A percentile compares a stretch with the other conserved stretches of the same genome.
phyloP scores from a whole-genome alignment of 768 basidiomycete genomes.

The Russula compacta region DNA sequence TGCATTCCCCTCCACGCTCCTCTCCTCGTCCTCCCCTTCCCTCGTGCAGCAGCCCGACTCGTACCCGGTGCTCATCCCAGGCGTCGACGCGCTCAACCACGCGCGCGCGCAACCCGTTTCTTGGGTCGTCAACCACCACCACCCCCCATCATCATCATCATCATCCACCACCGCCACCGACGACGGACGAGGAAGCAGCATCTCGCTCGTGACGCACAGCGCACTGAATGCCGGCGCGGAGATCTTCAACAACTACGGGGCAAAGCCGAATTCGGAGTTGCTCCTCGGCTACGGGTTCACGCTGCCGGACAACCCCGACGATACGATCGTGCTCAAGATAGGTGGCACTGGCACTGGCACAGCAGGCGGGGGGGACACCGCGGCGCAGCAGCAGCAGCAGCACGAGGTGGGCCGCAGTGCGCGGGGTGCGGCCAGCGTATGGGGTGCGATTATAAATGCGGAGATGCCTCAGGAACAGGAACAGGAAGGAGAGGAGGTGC shows the following conservation, averaged over 20 bases:
- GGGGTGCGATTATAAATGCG: slow-evolving; percentile 41
- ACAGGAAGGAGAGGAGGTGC: slow-evolving; percentile 18
- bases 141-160: not conserved
- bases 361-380: too few species aligned
- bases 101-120: slow-evolving; percentile 70
- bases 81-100: slow-evolving; percentile 83
- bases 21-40: slow-evolving; percentile 46
- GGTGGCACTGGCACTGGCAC: slow-evolving; percentile 35
- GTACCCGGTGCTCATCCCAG: slow-evolving; percentile 77
- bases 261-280: slow-evolving; percentile 83
- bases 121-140: slow-evolving; percentile 52
- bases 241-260: slow-evolving; percentile 87
- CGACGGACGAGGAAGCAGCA: slow-evolving; percentile 26
- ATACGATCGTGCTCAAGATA: slow-evolving; percentile 74
- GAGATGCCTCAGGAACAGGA: slow-evolving; percentile 24
- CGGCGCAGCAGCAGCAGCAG: slow-evolving; percentile 25
- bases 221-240: slow-evolving; percentile 38
- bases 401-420: slow-evolving; percentile 61
- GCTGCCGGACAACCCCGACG: slow-evolving; percentile 69
- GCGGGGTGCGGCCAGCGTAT: slow-evolving; percentile 46
- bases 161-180: slow-evolving; percentile 5
- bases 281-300: slow-evolving; percentile 91
- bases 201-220: slow-evolving; percentile 56
- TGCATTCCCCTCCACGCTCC: slow-evolving; percentile 80
- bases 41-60: slow-evolving; percentile 42